Evolutionary conservation across 2,329 filamentous ascomycete genomes (phyloP).

Genomic region (Fusarium poae): DNA sequence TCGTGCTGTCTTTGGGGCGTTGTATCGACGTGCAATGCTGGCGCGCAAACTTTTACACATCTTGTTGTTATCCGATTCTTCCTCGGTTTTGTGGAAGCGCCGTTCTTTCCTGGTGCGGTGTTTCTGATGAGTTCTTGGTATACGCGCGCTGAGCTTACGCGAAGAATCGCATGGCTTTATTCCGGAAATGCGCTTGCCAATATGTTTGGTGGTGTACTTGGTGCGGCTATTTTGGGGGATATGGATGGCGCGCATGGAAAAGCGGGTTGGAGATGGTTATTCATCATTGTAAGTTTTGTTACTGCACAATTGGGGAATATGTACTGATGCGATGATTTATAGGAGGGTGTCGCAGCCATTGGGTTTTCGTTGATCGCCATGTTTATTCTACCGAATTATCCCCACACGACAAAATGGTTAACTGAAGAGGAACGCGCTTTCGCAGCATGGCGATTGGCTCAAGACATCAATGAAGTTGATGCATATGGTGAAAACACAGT

Average conservation of each 20-base stretch:
- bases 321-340: not conserved
- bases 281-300: slow-evolving; percentile 64
- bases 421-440: slow-evolving; percentile 63
- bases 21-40: slow-evolving; percentile 62
- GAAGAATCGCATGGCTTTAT: slow-evolving; percentile 69
- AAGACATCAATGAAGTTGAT: slow-evolving; percentile 63
- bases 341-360: slow-evolving; percentile 59
- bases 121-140: slow-evolving; percentile 63
- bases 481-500: slow-evolving; percentile 54
- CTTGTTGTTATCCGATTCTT: slow-evolving; percentile 63
- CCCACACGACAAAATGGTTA: slow-evolving; percentile 66
- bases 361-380: slow-evolving; percentile 51
- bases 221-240: slow-evolving; percentile 62
- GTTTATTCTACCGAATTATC: slow-evolving; percentile 65
- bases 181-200: slow-evolving; percentile 69
- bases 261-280: slow-evolving; percentile 74
- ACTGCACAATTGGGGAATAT: rapidly evolving
- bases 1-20: slow-evolving; percentile 60
- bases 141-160: slow-evolving; percentile 62
- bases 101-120: slow-evolving; percentile 64
- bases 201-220: slow-evolving; percentile 65
- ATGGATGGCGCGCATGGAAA: slow-evolving; percentile 63
- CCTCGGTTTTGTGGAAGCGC: slow-evolving; percentile 59
- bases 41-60: slow-evolving; percentile 57
- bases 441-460: slow-evolving; percentile 64